Conservation (phyloP, 345 rosid genomes). For the Orychophragmus violaceus region DNA sequence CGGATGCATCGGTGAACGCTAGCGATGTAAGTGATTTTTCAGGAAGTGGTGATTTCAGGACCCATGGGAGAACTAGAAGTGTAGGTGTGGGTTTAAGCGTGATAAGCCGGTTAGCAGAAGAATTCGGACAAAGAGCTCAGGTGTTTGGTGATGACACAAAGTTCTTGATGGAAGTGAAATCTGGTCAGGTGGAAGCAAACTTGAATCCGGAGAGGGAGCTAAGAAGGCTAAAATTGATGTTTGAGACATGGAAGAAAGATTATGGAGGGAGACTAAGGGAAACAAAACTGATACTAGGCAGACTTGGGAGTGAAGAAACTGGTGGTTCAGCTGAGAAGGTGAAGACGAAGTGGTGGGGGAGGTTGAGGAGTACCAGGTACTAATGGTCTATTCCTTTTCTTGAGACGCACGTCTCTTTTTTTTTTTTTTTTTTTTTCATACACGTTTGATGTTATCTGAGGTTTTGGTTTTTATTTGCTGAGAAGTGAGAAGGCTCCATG, state of each 20-base stretch:
- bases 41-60: slow-evolving; percentile 30
- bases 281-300: slow-evolving; percentile 34
- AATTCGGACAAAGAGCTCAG: slow-evolving; percentile 63
- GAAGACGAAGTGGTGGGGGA: slow-evolving; percentile 29
- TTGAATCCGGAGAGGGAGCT: slow-evolving; percentile 55
- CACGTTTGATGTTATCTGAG: slow-evolving; percentile 6
- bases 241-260: slow-evolving; percentile 83
- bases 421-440: background rate
- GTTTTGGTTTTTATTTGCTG: slow-evolving; percentile 12
- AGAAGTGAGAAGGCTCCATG: slow-evolving; percentile 10
- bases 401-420: slow-evolving; percentile 6
- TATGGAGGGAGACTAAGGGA: slow-evolving; percentile 64
- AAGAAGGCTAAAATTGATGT: slow-evolving; percentile 53
- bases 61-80: slow-evolving; percentile 37
- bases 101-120: slow-evolving; percentile 54
- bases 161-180: slow-evolving; percentile 45
- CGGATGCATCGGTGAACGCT: slow-evolving; percentile 14
- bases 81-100: slow-evolving; percentile 48
- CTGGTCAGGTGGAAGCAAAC: slow-evolving; percentile 33
- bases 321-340: slow-evolving; percentile 23
- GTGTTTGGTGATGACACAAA: slow-evolving; percentile 59
- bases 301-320: slow-evolving; percentile 25
- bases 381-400: background rate
- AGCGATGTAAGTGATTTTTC: slow-evolving; percentile 12
- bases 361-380: slow-evolving; percentile 19